Conservation (phyloP, 2,329 filamentous ascomycete species). For the Alternaria rosae region DNA sequence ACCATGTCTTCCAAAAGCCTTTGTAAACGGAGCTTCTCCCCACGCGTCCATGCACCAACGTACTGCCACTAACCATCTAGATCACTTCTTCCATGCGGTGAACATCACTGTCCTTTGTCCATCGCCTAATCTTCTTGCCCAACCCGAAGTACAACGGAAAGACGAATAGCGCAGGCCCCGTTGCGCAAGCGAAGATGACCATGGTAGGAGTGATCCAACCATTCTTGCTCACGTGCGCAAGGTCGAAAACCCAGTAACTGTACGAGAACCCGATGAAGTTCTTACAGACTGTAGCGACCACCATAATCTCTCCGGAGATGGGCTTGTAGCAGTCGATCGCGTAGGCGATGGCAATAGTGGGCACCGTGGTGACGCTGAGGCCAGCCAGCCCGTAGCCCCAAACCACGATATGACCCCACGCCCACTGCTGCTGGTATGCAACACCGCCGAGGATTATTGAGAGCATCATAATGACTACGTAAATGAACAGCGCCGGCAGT, state of each 20-base stretch:
- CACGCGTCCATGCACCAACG: neutral
- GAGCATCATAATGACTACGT: constrained; percentile 59
- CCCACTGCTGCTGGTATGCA: constrained; percentile 59
- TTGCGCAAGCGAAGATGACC: constrained; percentile 53
- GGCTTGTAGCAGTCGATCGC: constrained; percentile 58
- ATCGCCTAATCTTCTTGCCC: constrained; percentile 52
- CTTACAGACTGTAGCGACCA: constrained; percentile 55
- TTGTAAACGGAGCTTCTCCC: neutral
- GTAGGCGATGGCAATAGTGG: constrained; percentile 55
- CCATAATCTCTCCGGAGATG: constrained; percentile 57
- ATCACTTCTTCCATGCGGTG: constrained; percentile 27
- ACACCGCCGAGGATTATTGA: constrained; percentile 58
- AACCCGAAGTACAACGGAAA: constrained; percentile 52
- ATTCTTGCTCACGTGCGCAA: constrained; percentile 42
- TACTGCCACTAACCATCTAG: neutral
- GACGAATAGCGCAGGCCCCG: constrained; percentile 50
- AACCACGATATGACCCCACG: constrained; percentile 59
- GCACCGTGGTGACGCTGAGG: constrained; percentile 52
- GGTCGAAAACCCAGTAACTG: constrained; percentile 53
- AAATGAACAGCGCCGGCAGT: constrained; percentile 55
- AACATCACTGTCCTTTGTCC: constrained; percentile 42
- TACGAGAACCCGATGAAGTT: constrained; percentile 56
- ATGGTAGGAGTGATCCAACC: constrained; percentile 55
- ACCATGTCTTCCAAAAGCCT: neutral
- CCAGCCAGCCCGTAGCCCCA: constrained; percentile 58